These are phyloP conservation scores for Piper longum DNA, from an alignment of 164 flowering plant genomes.

Conservation along the genomic window DNA sequence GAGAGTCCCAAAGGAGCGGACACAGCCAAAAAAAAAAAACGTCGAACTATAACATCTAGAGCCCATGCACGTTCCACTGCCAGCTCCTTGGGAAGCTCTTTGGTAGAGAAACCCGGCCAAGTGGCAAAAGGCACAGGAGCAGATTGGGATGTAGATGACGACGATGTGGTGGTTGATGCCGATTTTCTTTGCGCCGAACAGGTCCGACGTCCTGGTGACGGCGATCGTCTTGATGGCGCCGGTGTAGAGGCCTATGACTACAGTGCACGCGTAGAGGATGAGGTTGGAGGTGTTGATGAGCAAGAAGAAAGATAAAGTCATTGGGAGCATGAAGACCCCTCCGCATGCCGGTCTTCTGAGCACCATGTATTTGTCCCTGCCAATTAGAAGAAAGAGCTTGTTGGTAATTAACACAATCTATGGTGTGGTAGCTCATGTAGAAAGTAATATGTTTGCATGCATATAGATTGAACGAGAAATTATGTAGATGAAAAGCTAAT, in stretches of 20 bases:
- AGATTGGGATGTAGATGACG: constrained; percentile 79
- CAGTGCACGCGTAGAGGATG: constrained; percentile 68
- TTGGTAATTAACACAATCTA: neutral
- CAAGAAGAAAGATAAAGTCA: constrained; percentile 46
- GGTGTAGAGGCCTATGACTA: constrained; percentile 69
- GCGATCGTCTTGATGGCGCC: constrained; percentile 94
- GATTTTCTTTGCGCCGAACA: constrained; percentile 70
- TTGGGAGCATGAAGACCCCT: constrained; percentile 38
- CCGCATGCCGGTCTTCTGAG: constrained; percentile 45
- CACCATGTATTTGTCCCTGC: constrained; percentile 29
- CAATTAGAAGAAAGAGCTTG: neutral
- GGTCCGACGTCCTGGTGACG: constrained; percentile 80
- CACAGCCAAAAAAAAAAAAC: constrained; percentile 60
- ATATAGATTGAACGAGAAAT: too few relatives aligned
- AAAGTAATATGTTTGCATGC: too few relatives aligned
- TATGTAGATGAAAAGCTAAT: too few relatives aligned
- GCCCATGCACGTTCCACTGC: constrained; percentile 49
- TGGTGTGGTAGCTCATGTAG: too few relatives aligned
- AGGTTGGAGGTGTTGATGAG: constrained; percentile 12
- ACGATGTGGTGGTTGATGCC: constrained; percentile 93
- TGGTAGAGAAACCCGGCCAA: constrained; percentile 64
- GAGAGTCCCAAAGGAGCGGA: constrained; percentile 37
- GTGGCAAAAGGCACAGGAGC: constrained; percentile 64
- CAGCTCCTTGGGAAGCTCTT: constrained; percentile 12
- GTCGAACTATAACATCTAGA: constrained; percentile 40